Evolutionary conservation across 345 rosid genomes (phyloP).

Genomic region (Acer negundo): DNA sequence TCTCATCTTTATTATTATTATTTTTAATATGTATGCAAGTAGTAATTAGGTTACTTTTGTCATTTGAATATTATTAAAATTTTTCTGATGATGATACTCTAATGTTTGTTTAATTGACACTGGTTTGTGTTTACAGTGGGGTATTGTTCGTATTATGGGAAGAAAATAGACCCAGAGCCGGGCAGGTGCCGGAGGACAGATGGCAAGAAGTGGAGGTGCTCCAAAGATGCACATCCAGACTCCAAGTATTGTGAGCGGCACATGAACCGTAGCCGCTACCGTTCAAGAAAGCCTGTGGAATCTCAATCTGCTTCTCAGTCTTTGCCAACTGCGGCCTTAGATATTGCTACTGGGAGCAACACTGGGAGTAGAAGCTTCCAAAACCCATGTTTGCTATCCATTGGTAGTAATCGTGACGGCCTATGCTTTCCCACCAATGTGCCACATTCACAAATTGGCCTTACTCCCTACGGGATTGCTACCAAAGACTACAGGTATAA

Average conservation of each 20-base stretch:
- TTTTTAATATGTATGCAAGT: no score
- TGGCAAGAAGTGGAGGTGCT: constrained; percentile 96
- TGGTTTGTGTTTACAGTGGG: constrained; percentile 30
- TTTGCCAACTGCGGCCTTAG: constrained; percentile 23
- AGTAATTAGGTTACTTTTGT: no score
- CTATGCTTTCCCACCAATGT: constrained; percentile 27
- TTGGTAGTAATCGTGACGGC: constrained; percentile 16
- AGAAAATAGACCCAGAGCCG: constrained; percentile 81
- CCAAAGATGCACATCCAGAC: constrained; percentile 76
- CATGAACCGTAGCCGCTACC: constrained; percentile 55
- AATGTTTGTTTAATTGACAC: background rate
- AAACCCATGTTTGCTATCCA: constrained; percentile 25
- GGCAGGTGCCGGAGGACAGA: constrained; percentile 86
- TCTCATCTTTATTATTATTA: no score
- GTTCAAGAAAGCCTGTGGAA: constrained; percentile 75
- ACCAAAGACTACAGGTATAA: constrained; percentile 29
- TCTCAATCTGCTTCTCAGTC: constrained; percentile 43
- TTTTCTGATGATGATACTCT: no score
- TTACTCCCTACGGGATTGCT: constrained; percentile 21
- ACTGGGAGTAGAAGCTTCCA: constrained; percentile 28
- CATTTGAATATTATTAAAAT: background rate
- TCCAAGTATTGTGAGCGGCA: constrained; percentile 64
- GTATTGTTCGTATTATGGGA: constrained; percentile 50
- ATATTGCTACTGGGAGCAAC: constrained; percentile 29
- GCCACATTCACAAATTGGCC: constrained; percentile 25